A percentile compares a stretch with the other conserved stretches of the same genome.
phyloP scores from a whole-genome alignment of 2,329 filamentous ascomycete species.

The Cladosporium sp. region DNA sequence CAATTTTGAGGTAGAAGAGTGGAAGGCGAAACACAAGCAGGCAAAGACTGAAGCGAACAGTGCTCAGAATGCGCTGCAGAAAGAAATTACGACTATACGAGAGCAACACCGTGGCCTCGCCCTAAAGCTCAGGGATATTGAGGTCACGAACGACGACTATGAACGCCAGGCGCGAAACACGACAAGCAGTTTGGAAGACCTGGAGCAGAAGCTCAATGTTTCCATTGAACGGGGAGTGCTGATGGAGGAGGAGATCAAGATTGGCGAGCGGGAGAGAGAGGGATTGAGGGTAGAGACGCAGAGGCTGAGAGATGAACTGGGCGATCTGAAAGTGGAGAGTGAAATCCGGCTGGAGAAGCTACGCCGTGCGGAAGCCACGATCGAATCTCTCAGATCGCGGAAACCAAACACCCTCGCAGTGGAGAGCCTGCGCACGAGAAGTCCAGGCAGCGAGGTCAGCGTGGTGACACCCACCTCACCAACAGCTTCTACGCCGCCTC shows the following conservation, averaged over 20 bases:
- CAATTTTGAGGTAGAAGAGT: constrained; percentile 91
- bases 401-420: constrained; percentile 53
- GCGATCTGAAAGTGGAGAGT: constrained; percentile 89
- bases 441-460: constrained; percentile 50
- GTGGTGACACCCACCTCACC: constrained; percentile 85
- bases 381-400: constrained; percentile 51
- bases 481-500: constrained; percentile 83
- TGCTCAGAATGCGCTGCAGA: constrained; percentile 84
- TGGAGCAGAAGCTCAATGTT: constrained; percentile 96
- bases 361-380: constrained; percentile 63
- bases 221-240: constrained; percentile 89
- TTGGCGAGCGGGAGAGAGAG: constrained; percentile 90
- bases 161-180: constrained; percentile 95
- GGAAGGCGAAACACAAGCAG: constrained; percentile 99
- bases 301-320: constrained; percentile 83
- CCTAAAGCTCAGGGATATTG: constrained; percentile 84
- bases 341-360: constrained; percentile 95
- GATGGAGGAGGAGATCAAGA: constrained; percentile 91
- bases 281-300: constrained; percentile 85
- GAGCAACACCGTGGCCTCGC: constrained; percentile 80
- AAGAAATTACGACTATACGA: constrained; percentile 89
- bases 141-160: constrained; percentile 97
- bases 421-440: constrained; percentile 47
- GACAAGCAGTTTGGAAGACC: constrained; percentile 90
- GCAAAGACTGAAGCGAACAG: constrained; percentile 83